Evolutionary conservation across 1,139 yeast genomes (phyloP).

Genomic region (Yamadazyma membranifaciens): DNA sequence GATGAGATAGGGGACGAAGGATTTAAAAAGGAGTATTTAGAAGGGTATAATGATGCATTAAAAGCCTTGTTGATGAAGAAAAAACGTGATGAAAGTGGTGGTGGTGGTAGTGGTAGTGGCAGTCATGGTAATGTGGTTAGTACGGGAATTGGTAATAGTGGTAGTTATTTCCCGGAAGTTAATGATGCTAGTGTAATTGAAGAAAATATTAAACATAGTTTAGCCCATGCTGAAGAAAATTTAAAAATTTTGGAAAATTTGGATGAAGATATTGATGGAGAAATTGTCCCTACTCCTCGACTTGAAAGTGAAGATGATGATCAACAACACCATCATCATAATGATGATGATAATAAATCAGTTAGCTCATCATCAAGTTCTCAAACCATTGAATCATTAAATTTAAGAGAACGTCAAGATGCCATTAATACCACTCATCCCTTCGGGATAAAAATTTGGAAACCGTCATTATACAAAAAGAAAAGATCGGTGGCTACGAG

Average conservation of each 20-base stretch:
- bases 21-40: conserved; percentile 54
- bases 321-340: conserved; percentile 17
- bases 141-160: conserved; percentile 1
- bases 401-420: conserved; percentile 89
- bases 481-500: conserved; percentile 86
- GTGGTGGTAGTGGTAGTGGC: conserved; percentile 3
- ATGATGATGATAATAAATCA: conserved; percentile 27
- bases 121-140: conserved; percentile 7
- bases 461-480: conserved; percentile 93
- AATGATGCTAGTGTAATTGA: conserved; percentile 13
- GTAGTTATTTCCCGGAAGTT: conserved; percentile 15
- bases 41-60: conserved; percentile 71
- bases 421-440: conserved; percentile 98
- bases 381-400: conserved; percentile 72
- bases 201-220: conserved; percentile 17
- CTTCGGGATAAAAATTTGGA: conserved; percentile 97
- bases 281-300: conserved; percentile 16
- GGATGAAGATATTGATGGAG: conserved; percentile 13
- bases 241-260: conserved; percentile 18
- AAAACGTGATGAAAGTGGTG: conserved; percentile 8
- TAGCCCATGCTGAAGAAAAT: conserved; percentile 22
- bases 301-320: conserved; percentile 16
- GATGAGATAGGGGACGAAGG: conserved; percentile 51
- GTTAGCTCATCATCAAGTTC: conserved; percentile 42
- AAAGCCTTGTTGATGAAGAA: conserved; percentile 35